Percentiles rank a stretch among this genome's conserved stretches.
These are phyloP conservation scores for Forsythia viridissima DNA, from an alignment of 257 asterid species.

Conservation along the genomic window DNA sequence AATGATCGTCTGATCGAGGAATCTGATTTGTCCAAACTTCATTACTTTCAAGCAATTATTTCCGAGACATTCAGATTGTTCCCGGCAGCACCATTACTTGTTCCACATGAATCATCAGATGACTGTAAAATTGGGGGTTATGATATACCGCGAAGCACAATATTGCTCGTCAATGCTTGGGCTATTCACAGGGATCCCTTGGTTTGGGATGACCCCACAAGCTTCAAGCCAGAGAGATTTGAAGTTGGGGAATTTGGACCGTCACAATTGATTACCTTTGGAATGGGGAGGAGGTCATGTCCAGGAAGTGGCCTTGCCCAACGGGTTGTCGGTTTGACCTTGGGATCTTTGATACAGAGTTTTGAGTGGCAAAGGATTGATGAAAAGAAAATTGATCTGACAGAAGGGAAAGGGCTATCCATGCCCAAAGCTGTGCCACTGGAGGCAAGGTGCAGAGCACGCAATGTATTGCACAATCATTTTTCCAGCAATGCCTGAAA, in stretches of 20 bases:
- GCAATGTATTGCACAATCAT: constrained; percentile 21
- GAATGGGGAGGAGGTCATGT: constrained; percentile 77
- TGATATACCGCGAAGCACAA: constrained; percentile 54
- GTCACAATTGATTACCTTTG: constrained; percentile 53
- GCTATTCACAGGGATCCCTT: constrained; percentile 63
- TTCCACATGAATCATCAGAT: constrained; percentile 57
- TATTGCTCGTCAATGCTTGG: constrained; percentile 65
- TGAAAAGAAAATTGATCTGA: constrained; percentile 41
- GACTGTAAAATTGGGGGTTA: constrained; percentile 55
- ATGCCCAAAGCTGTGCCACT: constrained; percentile 45
- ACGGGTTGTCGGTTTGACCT: constrained; percentile 43
- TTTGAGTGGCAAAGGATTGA: constrained; percentile 57
- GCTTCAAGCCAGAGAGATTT: constrained; percentile 61
- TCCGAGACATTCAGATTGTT: constrained; percentile 49
- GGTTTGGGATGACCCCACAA: constrained; percentile 53
- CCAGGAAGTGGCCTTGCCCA: constrained; percentile 63
- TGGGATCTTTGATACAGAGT: constrained; percentile 57
- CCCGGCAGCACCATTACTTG: constrained; percentile 53
- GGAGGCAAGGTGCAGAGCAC: constrained; percentile 44
- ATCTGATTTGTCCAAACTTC: constrained; percentile 49
- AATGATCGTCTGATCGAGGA: constrained; percentile 43
- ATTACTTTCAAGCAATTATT: constrained; percentile 48
- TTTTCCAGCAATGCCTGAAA: neutral
- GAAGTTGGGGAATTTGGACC: constrained; percentile 30
- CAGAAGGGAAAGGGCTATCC: constrained; percentile 50